Evolutionary conservation across 345 rosid genomes (phyloP), one percentile per base, ranked within the genome.

Genomic region (Pistacia atlantica): DNA sequence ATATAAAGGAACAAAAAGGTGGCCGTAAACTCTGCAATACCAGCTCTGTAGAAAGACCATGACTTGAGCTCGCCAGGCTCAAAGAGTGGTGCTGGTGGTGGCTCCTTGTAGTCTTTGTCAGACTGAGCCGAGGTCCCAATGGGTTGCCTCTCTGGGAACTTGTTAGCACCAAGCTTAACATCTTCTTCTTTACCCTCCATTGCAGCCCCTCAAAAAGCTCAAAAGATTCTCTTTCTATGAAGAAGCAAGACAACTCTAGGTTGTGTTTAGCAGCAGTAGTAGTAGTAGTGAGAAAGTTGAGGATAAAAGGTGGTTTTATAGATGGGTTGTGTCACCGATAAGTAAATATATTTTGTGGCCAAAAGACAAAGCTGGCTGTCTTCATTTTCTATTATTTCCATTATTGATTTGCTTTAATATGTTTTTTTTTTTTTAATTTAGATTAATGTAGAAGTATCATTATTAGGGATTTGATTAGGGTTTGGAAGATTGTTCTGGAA

Each of bases 101-200:
- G 89, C 69, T 87, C 81, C 69, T 82, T 86, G 88, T 89, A 89
- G 75, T 89, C 89, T 80, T 77, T 86, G 52, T 85, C 84, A 11
- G 81, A 72, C 71, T 89, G 90, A 0, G 95, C 90, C 22, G 93
- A 81, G 63, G 88, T 89, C 9, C 95, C 91, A 51, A 89, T 83
- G 51, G 91, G 95, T 35, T 89, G 93, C 54, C 88, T 87, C 87
- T 91, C 95, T 16, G 90, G 51, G 83, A 81, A 88, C 83, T 85
- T 89, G 89, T 88, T 91, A 2, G 95, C 89, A 80, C 91, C 93
- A 0, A 84, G 77, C 76, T 79, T 85, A 52, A 91, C 95, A 80
- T 91, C 95, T 69, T 89, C 95, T 77, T 86, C 93, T 84, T 85
- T 89, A 46, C 91, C 88, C 75, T 89, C 91, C 95, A 90, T 90